Evolutionary conservation across 2,329 filamentous ascomycete species (phyloP).

Genomic region (Chrysosporium keratinophilum): DNA sequence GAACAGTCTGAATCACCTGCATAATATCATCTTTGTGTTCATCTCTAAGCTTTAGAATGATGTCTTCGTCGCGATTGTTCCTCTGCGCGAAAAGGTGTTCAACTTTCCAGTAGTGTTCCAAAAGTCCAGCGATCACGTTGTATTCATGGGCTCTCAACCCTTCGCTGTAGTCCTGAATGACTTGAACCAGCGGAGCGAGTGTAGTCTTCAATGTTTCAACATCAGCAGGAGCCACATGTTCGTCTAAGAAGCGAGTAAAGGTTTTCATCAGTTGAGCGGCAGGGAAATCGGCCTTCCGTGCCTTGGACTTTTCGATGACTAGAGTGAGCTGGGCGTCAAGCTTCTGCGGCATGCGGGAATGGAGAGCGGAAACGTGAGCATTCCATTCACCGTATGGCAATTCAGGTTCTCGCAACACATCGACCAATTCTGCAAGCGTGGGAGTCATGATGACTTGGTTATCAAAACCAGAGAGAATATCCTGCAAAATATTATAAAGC

Average conservation of each 20-base stretch:
- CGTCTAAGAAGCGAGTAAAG: slow-evolving; percentile 78
- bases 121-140: slow-evolving; percentile 63
- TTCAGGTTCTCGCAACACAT: slow-evolving; percentile 78
- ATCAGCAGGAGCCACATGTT: slow-evolving; percentile 65
- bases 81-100: slow-evolving; percentile 82
- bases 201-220: slow-evolving; percentile 61
- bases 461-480: slow-evolving; percentile 89
- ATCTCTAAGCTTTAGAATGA: slow-evolving; percentile 85
- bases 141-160: slow-evolving; percentile 88
- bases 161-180: slow-evolving; percentile 72
- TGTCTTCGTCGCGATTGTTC: slow-evolving; percentile 79
- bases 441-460: slow-evolving; percentile 92
- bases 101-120: slow-evolving; percentile 70
- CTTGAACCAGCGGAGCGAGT: slow-evolving; percentile 62
- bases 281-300: slow-evolving; percentile 76
- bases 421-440: slow-evolving; percentile 78
- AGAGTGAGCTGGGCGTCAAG: slow-evolving; percentile 73
- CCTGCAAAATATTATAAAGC: slow-evolving; percentile 64
- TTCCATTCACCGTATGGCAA: slow-evolving; percentile 95
- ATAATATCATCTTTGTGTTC: slow-evolving; percentile 87
- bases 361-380: slow-evolving; percentile 89
- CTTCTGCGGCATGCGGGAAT: slow-evolving; percentile 92
- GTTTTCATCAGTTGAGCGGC: slow-evolving; percentile 77
- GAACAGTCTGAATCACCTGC: slow-evolving; percentile 75
- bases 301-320: slow-evolving; percentile 72